A percentile compares a stretch with the other conserved stretches of the same genome.
Conservation (phyloP, 2,329 filamentous ascomycete genomes). For the Fusarium sublunatum region DNA sequence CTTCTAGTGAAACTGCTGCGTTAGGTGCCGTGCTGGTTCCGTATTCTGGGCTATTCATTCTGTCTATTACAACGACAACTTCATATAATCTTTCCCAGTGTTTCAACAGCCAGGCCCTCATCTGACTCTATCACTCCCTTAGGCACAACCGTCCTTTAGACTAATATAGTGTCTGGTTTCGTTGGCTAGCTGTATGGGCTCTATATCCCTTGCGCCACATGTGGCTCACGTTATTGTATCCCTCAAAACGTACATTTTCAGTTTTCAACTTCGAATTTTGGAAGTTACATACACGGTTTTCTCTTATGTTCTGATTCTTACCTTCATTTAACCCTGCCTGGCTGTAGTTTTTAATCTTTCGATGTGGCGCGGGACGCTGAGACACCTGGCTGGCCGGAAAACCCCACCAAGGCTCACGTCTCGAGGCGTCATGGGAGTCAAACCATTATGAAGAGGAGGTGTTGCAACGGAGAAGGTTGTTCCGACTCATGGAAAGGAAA, state of each 20-base stretch:
- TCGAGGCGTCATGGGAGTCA: constrained; percentile 1
- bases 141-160: constrained; percentile 23
- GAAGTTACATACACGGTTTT: constrained; percentile 20
- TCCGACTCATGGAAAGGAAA: constrained; percentile 16
- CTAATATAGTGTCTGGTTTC: constrained; percentile 19
- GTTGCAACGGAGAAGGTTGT: neutral
- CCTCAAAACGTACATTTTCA: constrained; percentile 10
- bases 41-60: neutral
- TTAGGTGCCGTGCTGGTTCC: constrained; percentile 7
- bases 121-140: constrained; percentile 16
- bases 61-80: constrained; percentile 3
- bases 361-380: constrained; percentile 8
- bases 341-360: constrained; percentile 2
- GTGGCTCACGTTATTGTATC: constrained; percentile 1
- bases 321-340: constrained; percentile 5
- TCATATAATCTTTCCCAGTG: constrained; percentile 3
- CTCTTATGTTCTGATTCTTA: neutral
- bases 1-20: constrained; percentile 42
- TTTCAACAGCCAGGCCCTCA: too few species aligned
- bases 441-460: constrained; percentile 1
- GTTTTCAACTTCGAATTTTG: constrained; percentile 7
- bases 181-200: constrained; percentile 17
- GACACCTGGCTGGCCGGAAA: neutral
- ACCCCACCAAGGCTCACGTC: neutral
- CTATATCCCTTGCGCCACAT: constrained; percentile 7